phyloP scores from a whole-genome alignment of 2,329 filamentous ascomycete species.

The Sphaceloma murrayae region DNA sequence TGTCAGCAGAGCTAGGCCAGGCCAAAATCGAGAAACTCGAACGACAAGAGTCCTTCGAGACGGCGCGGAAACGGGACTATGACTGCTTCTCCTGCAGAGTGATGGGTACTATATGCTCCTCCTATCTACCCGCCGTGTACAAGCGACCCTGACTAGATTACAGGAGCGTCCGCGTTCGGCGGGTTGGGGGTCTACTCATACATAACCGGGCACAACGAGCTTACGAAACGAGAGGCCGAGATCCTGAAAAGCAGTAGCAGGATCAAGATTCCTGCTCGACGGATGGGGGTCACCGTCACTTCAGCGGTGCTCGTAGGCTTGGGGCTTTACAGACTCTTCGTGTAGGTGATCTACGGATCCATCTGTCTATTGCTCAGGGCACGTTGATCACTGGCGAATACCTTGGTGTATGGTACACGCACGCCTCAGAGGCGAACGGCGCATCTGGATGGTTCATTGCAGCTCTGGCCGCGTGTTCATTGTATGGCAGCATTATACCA shows the following conservation, averaged over 20 bases:
- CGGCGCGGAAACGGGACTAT: constrained; percentile 20
- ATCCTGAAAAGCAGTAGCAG: constrained; percentile 34
- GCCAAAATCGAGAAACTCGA: constrained; percentile 11
- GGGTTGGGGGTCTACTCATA: constrained; percentile 40
- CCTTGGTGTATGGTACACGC: background rate
- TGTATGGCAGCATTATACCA: background rate
- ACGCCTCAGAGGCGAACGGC: background rate
- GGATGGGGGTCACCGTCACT: constrained; percentile 33
- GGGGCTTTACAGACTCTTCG: constrained; percentile 34
- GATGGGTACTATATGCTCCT: constrained; percentile 24
- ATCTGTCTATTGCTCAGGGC: background rate
- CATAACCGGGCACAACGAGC: constrained; percentile 37
- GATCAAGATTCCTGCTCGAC: constrained; percentile 34
- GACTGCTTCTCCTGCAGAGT: constrained; percentile 28
- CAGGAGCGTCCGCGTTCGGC: constrained; percentile 38
- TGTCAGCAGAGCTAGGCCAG: constrained; percentile 8
- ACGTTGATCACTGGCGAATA: background rate
- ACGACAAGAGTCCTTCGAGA: background rate
- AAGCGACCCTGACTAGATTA: background rate
- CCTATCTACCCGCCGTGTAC: background rate
- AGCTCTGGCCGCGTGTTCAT: background rate
- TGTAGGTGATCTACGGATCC: constrained; percentile 19
- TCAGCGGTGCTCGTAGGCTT: constrained; percentile 35
- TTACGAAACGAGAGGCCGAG: constrained; percentile 32
- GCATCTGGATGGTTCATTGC: too few relatives aligned